These are phyloP conservation scores for Camillea tinctor DNA, from an alignment of 2,329 filamentous ascomycete species.

Conservation along the genomic window DNA sequence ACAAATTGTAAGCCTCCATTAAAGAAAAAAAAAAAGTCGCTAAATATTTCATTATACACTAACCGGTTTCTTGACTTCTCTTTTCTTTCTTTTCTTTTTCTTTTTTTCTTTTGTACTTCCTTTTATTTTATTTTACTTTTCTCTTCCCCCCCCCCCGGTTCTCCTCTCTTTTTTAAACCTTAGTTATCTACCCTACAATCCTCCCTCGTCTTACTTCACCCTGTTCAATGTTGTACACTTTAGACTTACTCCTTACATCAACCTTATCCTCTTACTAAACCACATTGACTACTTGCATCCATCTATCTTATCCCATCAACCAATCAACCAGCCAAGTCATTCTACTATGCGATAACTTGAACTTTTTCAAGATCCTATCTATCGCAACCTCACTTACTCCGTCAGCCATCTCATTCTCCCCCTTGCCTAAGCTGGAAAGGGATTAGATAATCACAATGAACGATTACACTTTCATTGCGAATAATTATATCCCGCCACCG, in stretches of 20 bases:
- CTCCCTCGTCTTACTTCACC: too few species aligned
- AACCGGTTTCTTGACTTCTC: background rate
- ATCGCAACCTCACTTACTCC: background rate
- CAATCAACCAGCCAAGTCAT: too few species aligned
- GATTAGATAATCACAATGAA: slow-evolving; percentile 18
- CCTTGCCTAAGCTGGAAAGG: background rate
- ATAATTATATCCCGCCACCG: slow-evolving; percentile 14
- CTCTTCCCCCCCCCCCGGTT: too few species aligned
- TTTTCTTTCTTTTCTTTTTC: background rate
- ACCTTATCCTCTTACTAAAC: too few species aligned
- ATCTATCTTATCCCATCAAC: too few species aligned
- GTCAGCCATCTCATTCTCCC: background rate
- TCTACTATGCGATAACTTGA: background rate
- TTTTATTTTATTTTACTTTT: too few species aligned
- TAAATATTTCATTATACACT: background rate
- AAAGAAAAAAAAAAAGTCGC: too few species aligned
- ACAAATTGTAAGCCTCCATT: background rate
- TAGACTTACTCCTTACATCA: too few species aligned
- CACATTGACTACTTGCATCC: too few species aligned
- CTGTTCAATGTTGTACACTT: too few species aligned
- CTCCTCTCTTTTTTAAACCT: too few species aligned
- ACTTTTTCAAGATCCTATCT: background rate
- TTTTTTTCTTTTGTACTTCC: background rate
- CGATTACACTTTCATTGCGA: slow-evolving; percentile 26
- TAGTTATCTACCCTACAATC: too few species aligned